Evolutionary conservation across 352 stramenopile genomes (phyloP), one percentile per base, ranked within the genome.

Genomic region (Phytophthora lateralis): DNA sequence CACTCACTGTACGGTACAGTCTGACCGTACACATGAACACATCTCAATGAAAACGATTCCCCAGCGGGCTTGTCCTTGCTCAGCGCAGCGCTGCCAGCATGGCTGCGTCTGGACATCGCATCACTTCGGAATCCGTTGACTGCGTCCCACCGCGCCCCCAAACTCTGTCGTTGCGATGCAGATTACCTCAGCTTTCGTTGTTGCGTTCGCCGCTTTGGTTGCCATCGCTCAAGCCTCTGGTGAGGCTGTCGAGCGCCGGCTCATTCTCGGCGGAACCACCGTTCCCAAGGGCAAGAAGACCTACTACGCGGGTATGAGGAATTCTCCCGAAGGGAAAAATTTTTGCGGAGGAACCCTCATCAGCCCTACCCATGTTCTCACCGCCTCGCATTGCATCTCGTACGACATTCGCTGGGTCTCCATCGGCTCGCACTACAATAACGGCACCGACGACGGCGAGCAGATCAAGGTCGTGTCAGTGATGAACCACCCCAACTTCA

Each of bases 371-470:
- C 73, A 81, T 44, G 67, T 74, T 39, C 66, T 74, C 47, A 74
- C 66, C 0, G 60, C 76, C 9, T 80, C 78, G 21, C 76, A 89
- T 63, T 90, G 78, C 55, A 48, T 60, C 66, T 27, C 35, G 15
- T 71, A 67, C 42, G 45, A 60, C 26, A 76, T 83, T 49, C 60
- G 66, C 10, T 86, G 76, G 60, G 78, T 77, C 15, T 73, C 73
- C 1, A 65, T 90, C 20, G 82, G 82, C 27, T 80, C 80, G 55
- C 80, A 88, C 67, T 89, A 65, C 59, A 44, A 77, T 18, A 82
- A 63, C 29, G 79, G 80, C 41, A 68, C 59, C 8, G 27, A 60
- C 4, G 69, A 88, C 44, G 73, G 75, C 6, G 71, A 84, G 55
- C 73, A 71, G 45, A 84, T 88, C 56, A 51, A 58, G 14, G 75